These are phyloP conservation scores for Beauveria asiatica DNA, from an alignment of 2,329 filamentous ascomycete genomes.

Conservation along the genomic window DNA sequence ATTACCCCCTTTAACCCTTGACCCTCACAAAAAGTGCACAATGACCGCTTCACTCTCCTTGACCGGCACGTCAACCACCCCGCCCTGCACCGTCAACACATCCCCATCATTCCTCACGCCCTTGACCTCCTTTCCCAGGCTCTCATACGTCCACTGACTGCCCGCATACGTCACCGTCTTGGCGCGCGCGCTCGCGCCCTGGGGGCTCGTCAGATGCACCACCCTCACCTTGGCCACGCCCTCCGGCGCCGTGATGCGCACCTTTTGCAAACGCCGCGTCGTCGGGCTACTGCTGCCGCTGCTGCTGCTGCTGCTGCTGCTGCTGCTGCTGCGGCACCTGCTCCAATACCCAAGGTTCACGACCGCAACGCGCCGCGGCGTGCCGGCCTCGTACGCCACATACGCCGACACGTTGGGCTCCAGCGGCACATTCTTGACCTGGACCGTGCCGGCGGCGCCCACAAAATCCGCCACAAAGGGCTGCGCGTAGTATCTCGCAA, in stretches of 20 bases:
- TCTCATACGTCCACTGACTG: slow-evolving; percentile 29
- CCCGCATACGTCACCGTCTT: slow-evolving; percentile 28
- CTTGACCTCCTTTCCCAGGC: slow-evolving; percentile 24
- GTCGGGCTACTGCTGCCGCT: slow-evolving; percentile 3
- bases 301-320: slow-evolving; percentile 6
- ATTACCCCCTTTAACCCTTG: too few species aligned
- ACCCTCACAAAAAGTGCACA: not conserved
- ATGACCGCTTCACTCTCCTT: slow-evolving; percentile 7
- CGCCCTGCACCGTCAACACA: slow-evolving; percentile 18
- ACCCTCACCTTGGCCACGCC: slow-evolving; percentile 18
- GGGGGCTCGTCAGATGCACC: slow-evolving; percentile 23
- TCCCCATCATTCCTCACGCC: slow-evolving; percentile 23
- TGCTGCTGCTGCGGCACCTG: slow-evolving; percentile 11
- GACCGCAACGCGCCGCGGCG: slow-evolving; percentile 22
- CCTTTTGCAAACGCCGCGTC: not conserved
- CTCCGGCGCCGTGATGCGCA: not conserved
- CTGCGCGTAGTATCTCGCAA: slow-evolving; percentile 29
- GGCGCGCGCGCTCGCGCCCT: slow-evolving; percentile 25
- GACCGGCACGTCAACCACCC: slow-evolving; percentile 11
- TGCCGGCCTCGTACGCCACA: slow-evolving; percentile 22
- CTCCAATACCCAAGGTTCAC: slow-evolving; percentile 30
- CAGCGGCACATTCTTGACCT: slow-evolving; percentile 16
- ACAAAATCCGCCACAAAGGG: slow-evolving; percentile 29
- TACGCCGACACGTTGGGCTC: slow-evolving; percentile 22
- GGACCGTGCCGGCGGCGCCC: slow-evolving; percentile 22